Conservation (phyloP, 208 protist species). For the Leishmania gerbilli region DNA sequence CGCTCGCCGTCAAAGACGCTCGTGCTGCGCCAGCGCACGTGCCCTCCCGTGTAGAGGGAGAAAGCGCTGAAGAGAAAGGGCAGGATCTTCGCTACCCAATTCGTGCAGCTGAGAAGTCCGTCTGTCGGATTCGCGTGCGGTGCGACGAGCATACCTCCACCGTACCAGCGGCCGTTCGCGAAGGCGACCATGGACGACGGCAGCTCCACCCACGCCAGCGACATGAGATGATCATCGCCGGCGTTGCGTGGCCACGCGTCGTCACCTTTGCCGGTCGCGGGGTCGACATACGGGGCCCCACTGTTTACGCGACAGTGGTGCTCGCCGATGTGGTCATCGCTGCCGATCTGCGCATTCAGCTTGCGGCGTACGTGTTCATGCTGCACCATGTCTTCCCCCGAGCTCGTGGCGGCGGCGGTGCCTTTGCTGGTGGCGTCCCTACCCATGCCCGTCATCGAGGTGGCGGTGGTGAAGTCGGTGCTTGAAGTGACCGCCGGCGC, state of each 20-base stretch:
- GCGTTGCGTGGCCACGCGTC: neutral
- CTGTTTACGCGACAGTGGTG: neutral
- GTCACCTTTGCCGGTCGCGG: neutral
- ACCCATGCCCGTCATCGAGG: neutral
- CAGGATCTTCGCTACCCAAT: slow-evolving; percentile 60
- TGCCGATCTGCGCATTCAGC: neutral
- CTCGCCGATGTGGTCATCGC: neutral
- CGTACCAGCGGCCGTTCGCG: slow-evolving; percentile 83
- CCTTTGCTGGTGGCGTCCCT: neutral
- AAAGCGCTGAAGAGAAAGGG: slow-evolving; percentile 48
- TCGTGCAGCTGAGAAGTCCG: slow-evolving; percentile 69
- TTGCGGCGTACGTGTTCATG: no score
- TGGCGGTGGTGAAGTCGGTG: neutral
- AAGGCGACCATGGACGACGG: slow-evolving; percentile 77
- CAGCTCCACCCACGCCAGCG: slow-evolving; percentile 60
- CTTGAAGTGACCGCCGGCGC: neutral
- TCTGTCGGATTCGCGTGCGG: slow-evolving; percentile 81
- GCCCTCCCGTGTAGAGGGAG: slow-evolving; percentile 73
- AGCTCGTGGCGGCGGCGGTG: neutral
- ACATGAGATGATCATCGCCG: slow-evolving; percentile 6
- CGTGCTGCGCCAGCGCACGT: slow-evolving; percentile 65
- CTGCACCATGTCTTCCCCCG: neutral
- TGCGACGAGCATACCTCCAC: slow-evolving; percentile 74
- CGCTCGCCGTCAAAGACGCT: slow-evolving; percentile 67
- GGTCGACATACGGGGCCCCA: neutral